phyloP scores from a whole-genome alignment of 2,329 filamentous ascomycete species.

The Scedosporium boydii region DNA sequence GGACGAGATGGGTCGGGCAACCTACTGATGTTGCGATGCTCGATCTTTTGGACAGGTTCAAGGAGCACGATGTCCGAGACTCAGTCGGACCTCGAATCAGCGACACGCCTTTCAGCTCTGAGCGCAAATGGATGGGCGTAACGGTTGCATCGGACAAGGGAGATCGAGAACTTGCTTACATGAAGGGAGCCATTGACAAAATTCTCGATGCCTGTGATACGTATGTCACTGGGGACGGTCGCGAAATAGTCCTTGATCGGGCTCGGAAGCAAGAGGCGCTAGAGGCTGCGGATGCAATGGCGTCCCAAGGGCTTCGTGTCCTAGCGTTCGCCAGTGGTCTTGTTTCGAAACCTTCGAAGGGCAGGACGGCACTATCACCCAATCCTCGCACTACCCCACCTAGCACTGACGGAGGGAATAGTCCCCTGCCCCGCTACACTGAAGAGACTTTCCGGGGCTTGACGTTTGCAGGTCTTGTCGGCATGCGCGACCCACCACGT shows the following conservation, averaged over 20 bases:
- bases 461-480: constrained; percentile 83
- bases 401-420: constrained; percentile 26
- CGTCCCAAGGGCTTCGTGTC: constrained; percentile 78
- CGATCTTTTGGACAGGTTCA: constrained; percentile 82
- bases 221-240: constrained; percentile 77
- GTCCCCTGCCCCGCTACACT: constrained; percentile 30
- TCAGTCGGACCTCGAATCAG: constrained; percentile 71
- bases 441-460: constrained; percentile 76
- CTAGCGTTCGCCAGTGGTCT: constrained; percentile 86
- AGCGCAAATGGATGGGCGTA: constrained; percentile 98
- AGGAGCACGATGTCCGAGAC: constrained; percentile 83
- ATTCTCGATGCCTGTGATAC: constrained; percentile 82
- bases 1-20: constrained; percentile 91
- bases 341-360: constrained; percentile 37
- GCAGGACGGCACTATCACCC: constrained; percentile 25
- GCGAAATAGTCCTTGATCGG: constrained; percentile 77
- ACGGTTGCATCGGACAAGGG: constrained; percentile 58
- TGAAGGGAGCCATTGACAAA: constrained; percentile 89
- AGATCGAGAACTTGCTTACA: constrained; percentile 76
- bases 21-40: constrained; percentile 97
- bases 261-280: constrained; percentile 63
- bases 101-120: constrained; percentile 93
- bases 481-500: constrained; percentile 93
- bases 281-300: constrained; percentile 77
- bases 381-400: constrained; percentile 43